phyloP scores from a whole-genome alignment of 345 rosid species.

The Heritiera littoralis region DNA sequence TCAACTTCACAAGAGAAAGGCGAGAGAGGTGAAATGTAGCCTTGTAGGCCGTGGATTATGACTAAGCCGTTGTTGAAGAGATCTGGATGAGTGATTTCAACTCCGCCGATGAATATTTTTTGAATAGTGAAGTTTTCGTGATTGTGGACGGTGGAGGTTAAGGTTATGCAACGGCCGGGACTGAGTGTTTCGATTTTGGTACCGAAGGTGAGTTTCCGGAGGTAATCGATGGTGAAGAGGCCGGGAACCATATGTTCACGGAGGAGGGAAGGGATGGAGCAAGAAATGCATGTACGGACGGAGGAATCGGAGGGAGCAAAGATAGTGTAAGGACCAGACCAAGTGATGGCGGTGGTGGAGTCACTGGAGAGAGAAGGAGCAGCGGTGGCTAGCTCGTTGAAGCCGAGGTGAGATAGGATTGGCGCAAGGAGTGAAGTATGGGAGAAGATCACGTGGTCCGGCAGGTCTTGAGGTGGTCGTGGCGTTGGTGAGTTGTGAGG shows the following conservation, averaged over 20 bases:
- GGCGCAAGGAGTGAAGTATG: constrained; percentile 42
- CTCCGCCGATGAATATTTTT: constrained; percentile 57
- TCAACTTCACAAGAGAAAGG: constrained; percentile 61
- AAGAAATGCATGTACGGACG: constrained; percentile 45
- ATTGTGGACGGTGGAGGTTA: constrained; percentile 35
- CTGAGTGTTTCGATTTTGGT: constrained; percentile 56
- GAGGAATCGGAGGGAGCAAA: constrained; percentile 65
- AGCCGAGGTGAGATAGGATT: constrained; percentile 66
- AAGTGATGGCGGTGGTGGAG: constrained; percentile 28
- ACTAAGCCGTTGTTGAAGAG: constrained; percentile 63
- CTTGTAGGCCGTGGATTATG: constrained; percentile 60
- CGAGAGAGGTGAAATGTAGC: constrained; percentile 60
- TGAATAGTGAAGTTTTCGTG: constrained; percentile 29
- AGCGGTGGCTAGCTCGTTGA: constrained; percentile 52
- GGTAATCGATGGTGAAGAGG: constrained; percentile 54
- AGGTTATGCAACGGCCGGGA: constrained; percentile 57
- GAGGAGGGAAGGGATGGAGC: constrained; percentile 52
- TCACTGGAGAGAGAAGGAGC: constrained; percentile 48
- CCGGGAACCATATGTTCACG: constrained; percentile 69
- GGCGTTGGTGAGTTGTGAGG: background rate
- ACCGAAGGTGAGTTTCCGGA: constrained; percentile 52
- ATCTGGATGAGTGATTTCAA: constrained; percentile 62
- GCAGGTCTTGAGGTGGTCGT: constrained; percentile 14
- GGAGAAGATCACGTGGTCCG: constrained; percentile 33
- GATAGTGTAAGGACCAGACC: constrained; percentile 64